Conservation (phyloP, 2,329 filamentous ascomycete genomes). For the Aspergillus pseudotamarii region DNA sequence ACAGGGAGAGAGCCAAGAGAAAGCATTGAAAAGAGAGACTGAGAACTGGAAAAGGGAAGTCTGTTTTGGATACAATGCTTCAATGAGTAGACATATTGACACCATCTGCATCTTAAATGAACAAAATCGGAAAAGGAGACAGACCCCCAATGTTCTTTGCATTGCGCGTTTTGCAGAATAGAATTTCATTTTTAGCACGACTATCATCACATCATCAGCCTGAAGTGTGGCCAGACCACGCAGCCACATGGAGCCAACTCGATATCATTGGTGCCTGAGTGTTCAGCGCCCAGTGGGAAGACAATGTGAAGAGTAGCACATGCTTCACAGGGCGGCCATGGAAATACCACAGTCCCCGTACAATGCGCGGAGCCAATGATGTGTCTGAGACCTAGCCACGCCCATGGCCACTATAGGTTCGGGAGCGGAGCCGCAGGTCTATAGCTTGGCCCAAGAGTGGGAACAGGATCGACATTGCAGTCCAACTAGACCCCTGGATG, state of each 20-base stretch:
- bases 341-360: constrained; percentile 2
- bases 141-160: background rate
- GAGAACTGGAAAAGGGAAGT: background rate
- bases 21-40: background rate
- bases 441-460: constrained; percentile 20
- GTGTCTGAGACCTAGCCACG: constrained; percentile 5
- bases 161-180: constrained; percentile 18
- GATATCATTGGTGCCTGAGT: constrained; percentile 4
- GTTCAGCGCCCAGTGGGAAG: constrained; percentile 7
- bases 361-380: constrained; percentile 13
- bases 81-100: background rate
- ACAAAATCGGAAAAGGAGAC: background rate
- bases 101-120: constrained; percentile 9
- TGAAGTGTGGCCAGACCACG: constrained; percentile 9
- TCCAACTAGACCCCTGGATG: constrained; percentile 7
- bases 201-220: constrained; percentile 19
- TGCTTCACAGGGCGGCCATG: background rate
- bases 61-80: background rate
- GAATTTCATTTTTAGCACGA: constrained; percentile 11
- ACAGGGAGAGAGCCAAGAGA: background rate
- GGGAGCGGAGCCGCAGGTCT: constrained; percentile 17
- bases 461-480: constrained; percentile 20
- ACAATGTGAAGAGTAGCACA: constrained; percentile 3
- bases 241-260: background rate
- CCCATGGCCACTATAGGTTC: constrained; percentile 18